Base-by-base conservation (phyloP, 2,329 filamentous ascomycete species). In the Clarireedia sp. region DNA sequence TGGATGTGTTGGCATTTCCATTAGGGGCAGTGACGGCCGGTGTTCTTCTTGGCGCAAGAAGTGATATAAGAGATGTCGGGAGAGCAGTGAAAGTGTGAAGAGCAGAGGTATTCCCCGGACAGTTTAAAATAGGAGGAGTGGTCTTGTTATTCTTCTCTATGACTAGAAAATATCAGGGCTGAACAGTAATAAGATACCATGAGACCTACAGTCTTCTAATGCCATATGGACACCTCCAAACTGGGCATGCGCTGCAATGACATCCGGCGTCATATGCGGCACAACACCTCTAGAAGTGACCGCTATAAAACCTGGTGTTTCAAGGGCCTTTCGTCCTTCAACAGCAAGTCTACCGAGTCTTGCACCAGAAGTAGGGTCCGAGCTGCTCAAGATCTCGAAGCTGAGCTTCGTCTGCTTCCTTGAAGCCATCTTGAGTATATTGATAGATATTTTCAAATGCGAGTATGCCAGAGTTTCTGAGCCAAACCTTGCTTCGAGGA, bases 251-350 rank as follows among this genome's bases (percentile, higher is more conserved):
- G 82, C 84, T 41, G 73, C 70, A 61, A 94, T 76, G 59, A 87
- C 87, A 74, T 99, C 94, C 40, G 90, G 91, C 3, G 91, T 88
- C 61, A 99, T 73, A 73, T 99, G 94, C 51, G 94, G 90, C 37
- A 97, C 75, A 1, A 81, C 82, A 21, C 94, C 94, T 65, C 94
- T 81, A 36, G 94, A 96, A 3, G 88, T 87, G 62, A 87, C 77
- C 50, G 83, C 85, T 57, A 96, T 74, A 70, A 87, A 95, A 68
- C 87, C 86, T 44, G 94, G 94, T 29, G 94, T 99, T 19, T 87
- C 75, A 60, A 96, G 77, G n/a, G 78, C 71, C 59, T 77, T 80
- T 57, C 87, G 78, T 43, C 72, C 82, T 64, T 70, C 75, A 5
- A 94, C 69, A 4, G 76, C 72, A 23, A 97, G 57, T 50, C 52